Evolutionary conservation across 1,284 basidiomycete species (phyloP).

Genomic region (Agroathelia rolfsii): DNA sequence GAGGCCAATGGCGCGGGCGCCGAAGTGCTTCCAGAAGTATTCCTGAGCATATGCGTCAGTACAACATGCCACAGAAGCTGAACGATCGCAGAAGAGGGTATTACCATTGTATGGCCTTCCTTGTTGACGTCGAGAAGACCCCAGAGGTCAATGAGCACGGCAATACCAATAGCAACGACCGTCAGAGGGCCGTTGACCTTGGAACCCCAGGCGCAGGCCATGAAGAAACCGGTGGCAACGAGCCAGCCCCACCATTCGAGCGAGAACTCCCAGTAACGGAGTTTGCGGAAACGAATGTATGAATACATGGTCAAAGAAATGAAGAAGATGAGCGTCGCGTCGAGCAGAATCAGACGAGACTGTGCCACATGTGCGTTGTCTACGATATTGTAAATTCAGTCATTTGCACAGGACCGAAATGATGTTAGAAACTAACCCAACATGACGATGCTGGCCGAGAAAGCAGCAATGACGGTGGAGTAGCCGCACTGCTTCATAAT

Average conservation of each 20-base stretch:
- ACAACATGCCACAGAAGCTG: neutral
- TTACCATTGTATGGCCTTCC: constrained; percentile 76
- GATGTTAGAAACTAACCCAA: constrained; percentile 82
- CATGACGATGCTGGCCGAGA: constrained; percentile 78
- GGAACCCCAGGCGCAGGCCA: constrained; percentile 94
- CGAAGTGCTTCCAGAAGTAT: constrained; percentile 85
- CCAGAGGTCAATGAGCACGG: constrained; percentile 93
- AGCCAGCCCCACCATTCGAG: constrained; percentile 95
- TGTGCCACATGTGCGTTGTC: constrained; percentile 97
- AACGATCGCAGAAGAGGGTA: constrained; percentile 7
- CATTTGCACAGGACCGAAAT: too few relatives aligned
- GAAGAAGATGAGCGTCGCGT: constrained; percentile 93
- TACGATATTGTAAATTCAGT: constrained; percentile 20
- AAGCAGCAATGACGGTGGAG: constrained; percentile 79
- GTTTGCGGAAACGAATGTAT: constrained; percentile 94
- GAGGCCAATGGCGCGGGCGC: constrained; percentile 78
- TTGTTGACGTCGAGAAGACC: constrained; percentile 84
- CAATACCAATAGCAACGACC: constrained; percentile 82
- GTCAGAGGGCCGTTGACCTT: constrained; percentile 98
- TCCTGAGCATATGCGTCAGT: constrained; percentile 40
- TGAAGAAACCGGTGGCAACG: constrained; percentile 80
- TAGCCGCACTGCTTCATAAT: constrained; percentile 99
- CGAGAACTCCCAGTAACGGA: constrained; percentile 87
- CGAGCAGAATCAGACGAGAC: constrained; percentile 91
- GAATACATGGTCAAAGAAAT: constrained; percentile 88